These are phyloP conservation scores for Fusarium pilosicola DNA, from an alignment of 2,329 filamentous ascomycete species.

Conservation along the genomic window DNA sequence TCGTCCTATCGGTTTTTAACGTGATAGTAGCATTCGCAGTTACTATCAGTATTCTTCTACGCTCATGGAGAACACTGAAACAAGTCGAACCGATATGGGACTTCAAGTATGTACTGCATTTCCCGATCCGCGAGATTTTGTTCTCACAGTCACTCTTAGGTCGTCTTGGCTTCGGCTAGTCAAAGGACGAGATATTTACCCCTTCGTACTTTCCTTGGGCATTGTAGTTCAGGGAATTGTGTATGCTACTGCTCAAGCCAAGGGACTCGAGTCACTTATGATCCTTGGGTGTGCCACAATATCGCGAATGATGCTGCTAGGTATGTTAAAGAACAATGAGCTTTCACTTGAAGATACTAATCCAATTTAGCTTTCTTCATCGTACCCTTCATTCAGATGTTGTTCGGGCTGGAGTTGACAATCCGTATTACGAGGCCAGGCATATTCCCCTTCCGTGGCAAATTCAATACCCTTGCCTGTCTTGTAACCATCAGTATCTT, in stretches of 20 bases:
- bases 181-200: constrained; percentile 60
- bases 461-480: constrained; percentile 69
- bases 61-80: constrained; percentile 61
- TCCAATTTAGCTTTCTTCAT: constrained; percentile 65
- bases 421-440: constrained; percentile 63
- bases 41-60: constrained; percentile 65
- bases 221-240: constrained; percentile 67
- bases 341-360: constrained; percentile 37
- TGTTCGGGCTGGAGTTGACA: constrained; percentile 72
- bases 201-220: constrained; percentile 65
- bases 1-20: constrained; percentile 71
- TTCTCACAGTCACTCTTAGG: constrained; percentile 42
- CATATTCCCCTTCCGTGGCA: constrained; percentile 67
- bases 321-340: constrained; percentile 50
- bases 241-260: constrained; percentile 67
- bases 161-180: constrained; percentile 56
- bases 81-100: constrained; percentile 53
- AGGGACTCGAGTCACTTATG: constrained; percentile 62
- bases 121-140: not conserved
- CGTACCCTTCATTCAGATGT: constrained; percentile 71
- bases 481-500: constrained; percentile 61
- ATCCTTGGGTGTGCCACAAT: constrained; percentile 63
- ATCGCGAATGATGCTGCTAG: constrained; percentile 69
- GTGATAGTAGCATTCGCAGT: constrained; percentile 66
- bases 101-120: constrained; percentile 51